Evolutionary conservation across 768 basidiomycete genomes (phyloP), one percentile per base, ranked within the genome.

Genomic region (Rhizopogon roseolus): DNA sequence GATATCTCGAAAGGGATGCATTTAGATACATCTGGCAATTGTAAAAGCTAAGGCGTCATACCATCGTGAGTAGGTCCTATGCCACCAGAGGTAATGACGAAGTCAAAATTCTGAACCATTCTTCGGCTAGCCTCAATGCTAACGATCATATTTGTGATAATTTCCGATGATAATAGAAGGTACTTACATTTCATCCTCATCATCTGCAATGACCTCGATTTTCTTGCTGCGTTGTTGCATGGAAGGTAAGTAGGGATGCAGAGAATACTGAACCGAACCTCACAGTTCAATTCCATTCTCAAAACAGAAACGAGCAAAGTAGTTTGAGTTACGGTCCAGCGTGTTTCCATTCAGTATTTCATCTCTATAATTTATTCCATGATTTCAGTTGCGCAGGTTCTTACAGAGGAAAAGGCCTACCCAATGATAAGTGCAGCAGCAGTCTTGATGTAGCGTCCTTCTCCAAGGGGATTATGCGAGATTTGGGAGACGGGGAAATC

Each of bases 261-360:
- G 17, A 48, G 14, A 36, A 36, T 22, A 39, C 14, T 49, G 29
- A 10, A 48, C 25, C 17, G 7, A n/a, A 1, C 61, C 74, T 59
- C 74, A 91, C 86, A 94, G 68, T 56, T 91, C 81, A 32, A 93
- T 79, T 2, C 89, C 95, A 50, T 91, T 80, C 63, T 94, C 88
- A 64, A 97, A 98, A 64, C 90, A 90, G 64, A 84, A 92, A 61
- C 84, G 84, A 2, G 93, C 91, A 63, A 96, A 90, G 71, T 83
- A 89, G 66, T 93, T 82, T 1, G 88, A 89, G 71, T 93, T 93
- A 16, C 81, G 74, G 66, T 93, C 91, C 45, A 82, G 78, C 0
- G 90, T 93, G 77, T 93, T 93, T 40, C 93, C 94, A 58, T 96
- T 96, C 50, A 98, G 71, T 29, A 96, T 93, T 63, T 96, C 93